Percentiles rank a stretch among this genome's conserved stretches.
phyloP scores from a whole-genome alignment of 2,329 filamentous ascomycete species.

The Penicillium sp. region DNA sequence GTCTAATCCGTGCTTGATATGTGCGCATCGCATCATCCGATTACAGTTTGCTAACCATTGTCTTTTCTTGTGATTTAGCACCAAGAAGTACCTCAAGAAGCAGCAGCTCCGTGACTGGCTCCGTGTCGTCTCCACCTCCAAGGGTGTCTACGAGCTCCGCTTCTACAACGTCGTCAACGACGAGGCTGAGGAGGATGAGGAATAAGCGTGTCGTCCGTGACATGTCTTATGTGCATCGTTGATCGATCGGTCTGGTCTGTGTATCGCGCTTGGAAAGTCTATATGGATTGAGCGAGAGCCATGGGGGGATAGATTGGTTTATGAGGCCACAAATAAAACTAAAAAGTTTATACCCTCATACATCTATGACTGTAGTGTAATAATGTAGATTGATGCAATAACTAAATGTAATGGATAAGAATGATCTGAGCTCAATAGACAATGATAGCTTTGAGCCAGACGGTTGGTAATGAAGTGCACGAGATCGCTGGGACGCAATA shows the following conservation, averaged over 20 bases:
- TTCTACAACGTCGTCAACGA: slow-evolving; percentile 99
- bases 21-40: not conserved
- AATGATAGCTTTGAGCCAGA: too few species aligned
- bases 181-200: slow-evolving; percentile 95
- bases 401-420: too few species aligned
- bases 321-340: slow-evolving; percentile 23
- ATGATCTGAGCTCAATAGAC: not conserved
- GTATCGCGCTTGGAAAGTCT: slow-evolving; percentile 12
- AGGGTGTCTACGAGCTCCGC: slow-evolving; percentile 98
- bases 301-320: slow-evolving; percentile 24
- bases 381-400: not conserved
- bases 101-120: slow-evolving; percentile 99
- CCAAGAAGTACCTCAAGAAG: slow-evolving; percentile 99
- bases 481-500: not conserved
- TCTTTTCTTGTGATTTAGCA: slow-evolving; percentile 52
- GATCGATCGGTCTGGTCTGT: slow-evolving; percentile 15
- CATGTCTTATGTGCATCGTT: slow-evolving; percentile 11
- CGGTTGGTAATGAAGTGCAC: too few species aligned
- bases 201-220: slow-evolving; percentile 60
- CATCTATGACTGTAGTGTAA: not conserved
- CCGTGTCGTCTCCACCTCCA: slow-evolving; percentile 94
- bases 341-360: slow-evolving; percentile 24
- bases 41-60: slow-evolving; percentile 6
- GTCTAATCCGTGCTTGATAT: not conserved
- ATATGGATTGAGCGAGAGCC: slow-evolving; percentile 15